Percentiles rank a stretch among this genome's conserved stretches.
These are phyloP conservation scores for Leccinellum albellum DNA, from an alignment of 768 basidiomycete species.

Conservation along the genomic window DNA sequence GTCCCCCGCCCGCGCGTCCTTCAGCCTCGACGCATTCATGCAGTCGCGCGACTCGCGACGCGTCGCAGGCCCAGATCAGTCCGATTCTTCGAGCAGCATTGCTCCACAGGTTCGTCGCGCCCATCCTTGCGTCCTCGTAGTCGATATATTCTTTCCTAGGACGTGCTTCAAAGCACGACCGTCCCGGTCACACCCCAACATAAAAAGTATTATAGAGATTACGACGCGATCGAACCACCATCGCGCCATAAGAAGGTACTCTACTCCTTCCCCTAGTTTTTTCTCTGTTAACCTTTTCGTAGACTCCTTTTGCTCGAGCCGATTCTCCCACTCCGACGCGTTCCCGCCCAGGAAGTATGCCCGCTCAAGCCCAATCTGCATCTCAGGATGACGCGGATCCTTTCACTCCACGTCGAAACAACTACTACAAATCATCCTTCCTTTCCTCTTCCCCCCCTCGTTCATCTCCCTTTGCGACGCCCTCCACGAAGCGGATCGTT, in stretches of 20 bases:
- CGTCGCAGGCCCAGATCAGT: slow-evolving; percentile 30
- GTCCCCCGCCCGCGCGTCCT: slow-evolving; percentile 44
- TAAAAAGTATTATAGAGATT: slow-evolving; percentile 55
- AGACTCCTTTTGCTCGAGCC: slow-evolving; percentile 32
- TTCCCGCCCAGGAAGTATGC: slow-evolving; percentile 31
- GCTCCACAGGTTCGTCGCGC: slow-evolving; percentile 39
- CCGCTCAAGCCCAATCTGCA: slow-evolving; percentile 25
- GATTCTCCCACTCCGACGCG: slow-evolving; percentile 46
- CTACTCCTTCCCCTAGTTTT: not conserved
- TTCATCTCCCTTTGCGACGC: slow-evolving; percentile 63
- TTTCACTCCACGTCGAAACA: slow-evolving; percentile 48
- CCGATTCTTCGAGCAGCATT: slow-evolving; percentile 28
- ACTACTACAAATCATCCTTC: slow-evolving; percentile 45
- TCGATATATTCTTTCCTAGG: slow-evolving; percentile 21
- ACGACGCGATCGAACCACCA: slow-evolving; percentile 30
- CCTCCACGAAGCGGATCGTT: slow-evolving; percentile 49
- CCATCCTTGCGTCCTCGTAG: slow-evolving; percentile 14
- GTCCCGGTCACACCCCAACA: slow-evolving; percentile 49
- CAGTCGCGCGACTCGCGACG: slow-evolving; percentile 55
- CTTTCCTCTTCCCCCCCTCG: slow-evolving; percentile 60
- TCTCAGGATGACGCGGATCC: slow-evolving; percentile 39
- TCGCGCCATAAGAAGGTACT: slow-evolving; percentile 30
- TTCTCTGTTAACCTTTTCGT: not conserved
- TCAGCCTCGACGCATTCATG: slow-evolving; percentile 48
- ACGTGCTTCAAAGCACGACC: slow-evolving; percentile 26